Evolutionary conservation across 2,329 filamentous ascomycete genomes (phyloP).

Genomic region (Diaporthe amygdali): DNA sequence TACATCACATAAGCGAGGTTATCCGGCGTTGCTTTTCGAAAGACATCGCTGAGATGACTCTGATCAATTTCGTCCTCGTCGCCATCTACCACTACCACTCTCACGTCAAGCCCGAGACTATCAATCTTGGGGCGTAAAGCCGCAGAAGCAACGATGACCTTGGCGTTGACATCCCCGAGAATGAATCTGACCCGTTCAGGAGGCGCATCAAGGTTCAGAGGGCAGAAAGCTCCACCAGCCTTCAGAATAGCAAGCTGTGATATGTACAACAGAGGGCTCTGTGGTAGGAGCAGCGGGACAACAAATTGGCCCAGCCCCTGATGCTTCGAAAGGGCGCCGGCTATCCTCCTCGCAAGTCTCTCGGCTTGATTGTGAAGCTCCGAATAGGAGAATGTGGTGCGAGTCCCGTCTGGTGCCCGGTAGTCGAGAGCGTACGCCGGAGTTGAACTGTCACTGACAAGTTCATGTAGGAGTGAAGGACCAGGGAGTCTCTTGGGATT

Average conservation of each 20-base stretch:
- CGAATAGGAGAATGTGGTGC: slow-evolving; percentile 61
- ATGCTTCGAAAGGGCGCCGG: neutral
- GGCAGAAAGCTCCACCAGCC: slow-evolving; percentile 84
- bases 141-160: slow-evolving; percentile 68
- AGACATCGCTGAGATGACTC: neutral
- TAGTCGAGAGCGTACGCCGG: slow-evolving; percentile 67
- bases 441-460: slow-evolving; percentile 55
- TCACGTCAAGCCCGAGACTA: slow-evolving; percentile 32
- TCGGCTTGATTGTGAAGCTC: slow-evolving; percentile 56
- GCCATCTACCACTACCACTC: slow-evolving; percentile 43
- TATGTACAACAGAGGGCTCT: slow-evolving; percentile 79
- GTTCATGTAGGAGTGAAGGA: slow-evolving; percentile 56
- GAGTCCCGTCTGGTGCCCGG: slow-evolving; percentile 51
- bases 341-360: slow-evolving; percentile 15
- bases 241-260: slow-evolving; percentile 79
- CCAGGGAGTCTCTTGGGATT: slow-evolving; percentile 46
- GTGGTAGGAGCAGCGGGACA: slow-evolving; percentile 78
- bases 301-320: slow-evolving; percentile 47
- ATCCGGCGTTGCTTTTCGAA: slow-evolving; percentile 32
- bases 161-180: slow-evolving; percentile 74
- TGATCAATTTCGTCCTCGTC: neutral
- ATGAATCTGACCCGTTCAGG: slow-evolving; percentile 81
- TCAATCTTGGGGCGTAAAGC: slow-evolving; percentile 49
- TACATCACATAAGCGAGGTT: slow-evolving; percentile 89
- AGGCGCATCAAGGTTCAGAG: slow-evolving; percentile 79